Percentiles rank a stretch among this genome's conserved stretches.
phyloP scores from a whole-genome alignment of 768 basidiomycete species.

The Daedalea quercina region DNA sequence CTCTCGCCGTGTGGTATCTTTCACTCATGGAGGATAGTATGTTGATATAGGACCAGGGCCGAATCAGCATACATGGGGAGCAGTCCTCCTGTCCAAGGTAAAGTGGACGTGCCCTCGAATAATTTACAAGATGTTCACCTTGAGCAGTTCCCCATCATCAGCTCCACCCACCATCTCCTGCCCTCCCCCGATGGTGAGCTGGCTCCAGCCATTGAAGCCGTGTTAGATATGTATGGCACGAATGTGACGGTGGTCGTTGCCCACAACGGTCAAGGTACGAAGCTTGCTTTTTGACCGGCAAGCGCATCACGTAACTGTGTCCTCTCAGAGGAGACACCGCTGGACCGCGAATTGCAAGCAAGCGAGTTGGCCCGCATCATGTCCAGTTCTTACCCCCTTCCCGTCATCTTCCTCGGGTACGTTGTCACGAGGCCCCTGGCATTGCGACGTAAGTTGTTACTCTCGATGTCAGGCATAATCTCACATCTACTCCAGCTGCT shows the following conservation, averaged over 20 bases:
- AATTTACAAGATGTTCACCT: neutral
- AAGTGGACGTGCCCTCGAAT: neutral
- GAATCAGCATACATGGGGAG: slow-evolving; percentile 87
- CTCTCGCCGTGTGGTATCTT: neutral
- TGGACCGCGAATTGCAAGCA: slow-evolving; percentile 86
- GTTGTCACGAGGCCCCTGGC: slow-evolving; percentile 69
- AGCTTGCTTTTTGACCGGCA: neutral
- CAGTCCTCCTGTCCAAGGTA: slow-evolving; percentile 73
- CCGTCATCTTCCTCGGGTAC: slow-evolving; percentile 77
- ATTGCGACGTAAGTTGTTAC: slow-evolving; percentile 43
- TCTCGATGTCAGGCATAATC: neutral
- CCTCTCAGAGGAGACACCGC: slow-evolving; percentile 69
- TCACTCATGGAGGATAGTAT: slow-evolving; percentile 38
- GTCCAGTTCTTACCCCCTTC: slow-evolving; percentile 58
- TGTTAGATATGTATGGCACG: slow-evolving; percentile 73
- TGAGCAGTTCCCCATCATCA: slow-evolving; percentile 77
- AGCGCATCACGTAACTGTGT: neutral
- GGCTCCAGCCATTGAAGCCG: slow-evolving; percentile 84
- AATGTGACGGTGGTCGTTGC: slow-evolving; percentile 79
- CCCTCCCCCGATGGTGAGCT: slow-evolving; percentile 85
- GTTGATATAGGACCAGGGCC: slow-evolving; percentile 88
- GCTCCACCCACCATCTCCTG: slow-evolving; percentile 78
- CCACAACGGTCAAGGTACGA: slow-evolving; percentile 84
- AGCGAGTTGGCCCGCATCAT: slow-evolving; percentile 77
- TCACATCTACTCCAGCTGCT: slow-evolving; percentile 38